Percentiles rank a stretch among this genome's conserved stretches.
Evolutionary conservation across 2,329 filamentous ascomycete genomes (phyloP).

Genomic region (Cyclaneusma minus): DNA sequence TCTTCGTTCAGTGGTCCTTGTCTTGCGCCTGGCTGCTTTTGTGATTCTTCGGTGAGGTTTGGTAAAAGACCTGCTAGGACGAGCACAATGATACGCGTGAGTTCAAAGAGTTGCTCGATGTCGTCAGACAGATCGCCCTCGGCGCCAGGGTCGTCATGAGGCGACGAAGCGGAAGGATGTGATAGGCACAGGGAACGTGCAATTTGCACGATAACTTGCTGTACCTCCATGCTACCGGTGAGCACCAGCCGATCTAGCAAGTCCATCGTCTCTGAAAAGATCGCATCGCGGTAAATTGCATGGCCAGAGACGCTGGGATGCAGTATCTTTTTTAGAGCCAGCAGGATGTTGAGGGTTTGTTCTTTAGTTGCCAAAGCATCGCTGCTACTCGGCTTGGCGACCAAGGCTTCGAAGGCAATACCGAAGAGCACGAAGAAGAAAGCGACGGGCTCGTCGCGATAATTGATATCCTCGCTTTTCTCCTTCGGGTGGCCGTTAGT

Average conservation of each 20-base stretch:
- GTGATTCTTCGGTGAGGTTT: conserved; percentile 49
- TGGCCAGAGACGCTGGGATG: conserved; percentile 90
- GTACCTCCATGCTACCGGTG: conserved; percentile 78
- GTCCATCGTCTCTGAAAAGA: conserved; percentile 96
- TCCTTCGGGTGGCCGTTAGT: conserved; percentile 22
- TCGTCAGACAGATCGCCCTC: conserved; percentile 83
- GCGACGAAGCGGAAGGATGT: conserved; percentile 74
- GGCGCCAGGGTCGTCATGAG: conserved; percentile 43
- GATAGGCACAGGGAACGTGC: conserved; percentile 78
- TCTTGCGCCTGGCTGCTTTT: conserved; percentile 39
- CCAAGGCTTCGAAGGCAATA: conserved; percentile 88
- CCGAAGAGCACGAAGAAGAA: conserved; percentile 99
- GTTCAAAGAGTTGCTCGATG: conserved; percentile 93
- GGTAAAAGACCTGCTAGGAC: conserved; percentile 80
- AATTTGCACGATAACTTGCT: conserved; percentile 87
- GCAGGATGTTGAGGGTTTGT: conserved; percentile 76
- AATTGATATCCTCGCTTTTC: conserved; percentile 76
- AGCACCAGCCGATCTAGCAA: conserved; percentile 82
- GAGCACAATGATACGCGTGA: conserved; percentile 89
- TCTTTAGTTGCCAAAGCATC: conserved; percentile 57
- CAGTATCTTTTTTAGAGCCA: conserved; percentile 86
- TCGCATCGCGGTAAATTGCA: conserved; percentile 87
- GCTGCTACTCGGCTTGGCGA: conserved; percentile 54
- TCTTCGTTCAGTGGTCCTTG: conserved; percentile 75
- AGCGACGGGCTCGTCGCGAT: conserved; percentile 90